phyloP scores from a whole-genome alignment of 2,329 filamentous ascomycete genomes.

The Grosmannia huntii region DNA sequence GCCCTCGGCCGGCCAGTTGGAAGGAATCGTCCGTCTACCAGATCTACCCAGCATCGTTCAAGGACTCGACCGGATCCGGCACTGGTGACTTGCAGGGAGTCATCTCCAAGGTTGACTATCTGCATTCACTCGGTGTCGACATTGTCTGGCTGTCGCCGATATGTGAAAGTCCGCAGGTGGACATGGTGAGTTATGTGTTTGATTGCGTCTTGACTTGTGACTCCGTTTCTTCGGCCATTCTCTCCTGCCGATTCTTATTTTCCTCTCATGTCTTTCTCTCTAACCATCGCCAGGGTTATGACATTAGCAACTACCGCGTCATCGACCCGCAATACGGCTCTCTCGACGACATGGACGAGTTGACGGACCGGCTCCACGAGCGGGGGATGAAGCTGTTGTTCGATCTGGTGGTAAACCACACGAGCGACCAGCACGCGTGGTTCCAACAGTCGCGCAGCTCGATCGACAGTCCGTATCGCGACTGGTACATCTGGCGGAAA shows the following conservation, averaged over 20 bases:
- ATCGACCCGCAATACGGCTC: slow-evolving; percentile 42
- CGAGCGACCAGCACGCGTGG: slow-evolving; percentile 58
- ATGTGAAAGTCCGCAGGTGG: slow-evolving; percentile 33
- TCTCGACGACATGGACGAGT: slow-evolving; percentile 46
- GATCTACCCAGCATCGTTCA: slow-evolving; percentile 44
- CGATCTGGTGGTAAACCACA: slow-evolving; percentile 68
- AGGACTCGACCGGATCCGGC: slow-evolving; percentile 42
- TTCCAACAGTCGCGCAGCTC: slow-evolving; percentile 52
- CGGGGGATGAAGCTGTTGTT: slow-evolving; percentile 46
- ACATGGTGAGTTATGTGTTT: slow-evolving; percentile 27
- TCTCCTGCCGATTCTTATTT: neutral
- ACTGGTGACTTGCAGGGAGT: slow-evolving; percentile 53
- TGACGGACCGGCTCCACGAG: slow-evolving; percentile 45
- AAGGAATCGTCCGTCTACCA: slow-evolving; percentile 9
- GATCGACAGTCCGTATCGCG: slow-evolving; percentile 46
- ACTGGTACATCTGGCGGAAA: slow-evolving; percentile 30
- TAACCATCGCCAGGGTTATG: slow-evolving; percentile 33
- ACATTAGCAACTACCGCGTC: slow-evolving; percentile 49
- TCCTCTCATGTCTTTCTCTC: neutral
- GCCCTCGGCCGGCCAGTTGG: slow-evolving; percentile 1
- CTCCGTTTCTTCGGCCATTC: too few species aligned
- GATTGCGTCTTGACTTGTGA: neutral
- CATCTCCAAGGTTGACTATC: slow-evolving; percentile 49
- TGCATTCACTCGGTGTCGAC: slow-evolving; percentile 46
- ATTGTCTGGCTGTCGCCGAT: slow-evolving; percentile 44